Base-by-base conservation (phyloP, 75 land plant genomes). In the Cunninghamia lanceolata region DNA sequence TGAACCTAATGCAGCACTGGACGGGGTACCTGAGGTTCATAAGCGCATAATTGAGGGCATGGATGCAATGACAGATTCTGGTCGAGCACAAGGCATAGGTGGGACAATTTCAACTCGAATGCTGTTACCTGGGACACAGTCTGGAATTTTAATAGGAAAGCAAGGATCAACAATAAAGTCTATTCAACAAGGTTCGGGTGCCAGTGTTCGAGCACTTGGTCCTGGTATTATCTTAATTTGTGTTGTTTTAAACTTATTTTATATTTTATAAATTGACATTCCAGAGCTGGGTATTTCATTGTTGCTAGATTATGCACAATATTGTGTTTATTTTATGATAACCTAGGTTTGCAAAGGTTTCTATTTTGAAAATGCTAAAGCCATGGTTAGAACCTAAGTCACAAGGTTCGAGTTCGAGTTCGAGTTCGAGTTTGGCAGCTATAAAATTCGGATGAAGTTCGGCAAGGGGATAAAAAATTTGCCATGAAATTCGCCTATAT, bases 1-100 rank as follows among this genome's bases (percentile, higher is more conserved):
- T 42, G 99, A 98, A 47, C 96, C 93, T 36, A 98, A 98, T 82
- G 87, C 99, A 50, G 98, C 99, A 38, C 86, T 97, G 87, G 95
- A 97, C 90, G 99, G 96, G n/a, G 90, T 97, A 40, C 87, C 96
- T 30, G 88, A 87, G 85, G 95, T 96, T 85, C n/a, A n/a, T n/a
- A n/a, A n/a, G n/a, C n/a, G n/a, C n/a, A n/a, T n/a, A n/a, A n/a
- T n/a, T n/a, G n/a, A n/a, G n/a, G n/a, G n/a, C n/a, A n/a, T n/a
- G n/a, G n/a, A n/a, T n/a, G n/a, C n/a, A n/a, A n/a, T n/a, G 96
- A 97, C 75, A 82, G 43, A n/a, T n/a, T n/a, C n/a, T n/a, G n/a
- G n/a, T n/a, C n/a, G 25, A 87, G 88, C 4, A 46, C 73, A 86
- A 70, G 88, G 88, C 28, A 32, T n/a, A 15, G 59, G 38, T 85